Conservation (phyloP, 2,329 filamentous ascomycete species). For the Gyromitra esculenta region DNA sequence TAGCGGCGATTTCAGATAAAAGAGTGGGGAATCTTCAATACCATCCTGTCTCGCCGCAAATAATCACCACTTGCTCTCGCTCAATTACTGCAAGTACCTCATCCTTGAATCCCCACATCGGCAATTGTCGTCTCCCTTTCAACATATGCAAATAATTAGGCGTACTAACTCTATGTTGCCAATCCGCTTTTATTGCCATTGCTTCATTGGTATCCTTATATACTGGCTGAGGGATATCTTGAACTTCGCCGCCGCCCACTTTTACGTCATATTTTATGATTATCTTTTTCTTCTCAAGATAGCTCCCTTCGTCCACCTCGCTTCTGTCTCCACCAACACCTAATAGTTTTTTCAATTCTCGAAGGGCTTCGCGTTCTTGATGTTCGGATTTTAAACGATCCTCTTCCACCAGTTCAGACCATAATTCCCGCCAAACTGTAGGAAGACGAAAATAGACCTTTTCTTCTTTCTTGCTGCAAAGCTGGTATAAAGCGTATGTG, state of each 20-base stretch:
- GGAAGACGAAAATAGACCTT: conserved; percentile 83
- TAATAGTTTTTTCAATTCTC: conserved; percentile 73
- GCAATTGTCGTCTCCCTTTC: conserved; percentile 78
- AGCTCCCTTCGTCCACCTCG: conserved; percentile 58
- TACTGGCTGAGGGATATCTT: background rate
- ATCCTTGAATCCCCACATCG: conserved; percentile 86
- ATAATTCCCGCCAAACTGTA: conserved; percentile 82
- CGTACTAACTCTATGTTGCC: conserved; percentile 68
- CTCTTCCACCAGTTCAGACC: conserved; percentile 77
- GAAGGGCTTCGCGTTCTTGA: conserved; percentile 56
- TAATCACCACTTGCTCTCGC: conserved; percentile 83
- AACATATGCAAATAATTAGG: conserved; percentile 79
- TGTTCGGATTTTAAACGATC: conserved; percentile 68
- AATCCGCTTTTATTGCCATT: conserved; percentile 65
- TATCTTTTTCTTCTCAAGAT: conserved; percentile 34
- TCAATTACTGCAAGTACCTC: conserved; percentile 81
- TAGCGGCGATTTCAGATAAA: background rate
- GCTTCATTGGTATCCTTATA: conserved; percentile 56
- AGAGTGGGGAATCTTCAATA: conserved; percentile 58
- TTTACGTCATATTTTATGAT: conserved; percentile 38
- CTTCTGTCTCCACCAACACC: conserved; percentile 57
- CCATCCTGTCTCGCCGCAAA: conserved; percentile 96
- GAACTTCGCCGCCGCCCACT: background rate
- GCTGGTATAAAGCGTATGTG: conserved; percentile 80
- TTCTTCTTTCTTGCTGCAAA: conserved; percentile 84